Conservation (phyloP, 163 green algal genomes). For the Trebouxiophyceae sp. region DNA sequence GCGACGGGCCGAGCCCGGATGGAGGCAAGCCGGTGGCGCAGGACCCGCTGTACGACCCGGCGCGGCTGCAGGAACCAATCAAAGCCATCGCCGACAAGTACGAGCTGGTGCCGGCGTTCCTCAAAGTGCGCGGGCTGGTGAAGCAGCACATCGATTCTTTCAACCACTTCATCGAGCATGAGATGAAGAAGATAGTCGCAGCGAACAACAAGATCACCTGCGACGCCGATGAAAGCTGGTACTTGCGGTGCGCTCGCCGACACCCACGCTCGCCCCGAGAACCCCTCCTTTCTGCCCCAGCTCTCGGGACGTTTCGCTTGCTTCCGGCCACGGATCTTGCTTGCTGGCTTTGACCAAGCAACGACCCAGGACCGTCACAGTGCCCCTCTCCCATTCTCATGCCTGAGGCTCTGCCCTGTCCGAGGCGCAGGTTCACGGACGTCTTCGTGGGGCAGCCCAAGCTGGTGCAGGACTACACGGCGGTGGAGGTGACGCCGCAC, state of each 20-base stretch:
- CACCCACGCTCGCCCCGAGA: too few relatives aligned
- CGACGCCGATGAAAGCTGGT: constrained; percentile 96
- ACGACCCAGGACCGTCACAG: too few relatives aligned
- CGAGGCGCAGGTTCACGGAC: constrained; percentile 66
- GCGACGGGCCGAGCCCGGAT: too few relatives aligned
- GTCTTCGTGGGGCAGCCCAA: constrained; percentile 90
- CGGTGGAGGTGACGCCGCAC: constrained; percentile 87
- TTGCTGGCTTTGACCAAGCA: background rate
- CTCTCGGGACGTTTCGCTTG: too few relatives aligned
- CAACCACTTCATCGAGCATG: constrained; percentile 96
- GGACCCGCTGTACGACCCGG: constrained; percentile 43
- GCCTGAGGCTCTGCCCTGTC: too few relatives aligned
- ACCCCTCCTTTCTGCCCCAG: too few relatives aligned
- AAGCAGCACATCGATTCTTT: constrained; percentile 97
- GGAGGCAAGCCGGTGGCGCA: too few relatives aligned
- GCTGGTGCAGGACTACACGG: constrained; percentile 84
- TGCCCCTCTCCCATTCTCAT: too few relatives aligned
- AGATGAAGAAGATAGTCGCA: constrained; percentile 95
- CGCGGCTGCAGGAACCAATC: constrained; percentile 70
- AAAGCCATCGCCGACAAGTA: constrained; percentile 90
- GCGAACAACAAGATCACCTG: constrained; percentile 92
- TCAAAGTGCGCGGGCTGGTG: constrained; percentile 87
- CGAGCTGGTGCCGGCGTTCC: constrained; percentile 92
- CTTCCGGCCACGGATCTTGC: background rate
- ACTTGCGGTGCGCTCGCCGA: constrained; percentile 66